Percentiles rank a stretch among this genome's conserved stretches.
These are phyloP conservation scores for Rhizomucor miehei DNA, from an alignment of 371 early-diverging fungal genomes.

Conservation along the genomic window DNA sequence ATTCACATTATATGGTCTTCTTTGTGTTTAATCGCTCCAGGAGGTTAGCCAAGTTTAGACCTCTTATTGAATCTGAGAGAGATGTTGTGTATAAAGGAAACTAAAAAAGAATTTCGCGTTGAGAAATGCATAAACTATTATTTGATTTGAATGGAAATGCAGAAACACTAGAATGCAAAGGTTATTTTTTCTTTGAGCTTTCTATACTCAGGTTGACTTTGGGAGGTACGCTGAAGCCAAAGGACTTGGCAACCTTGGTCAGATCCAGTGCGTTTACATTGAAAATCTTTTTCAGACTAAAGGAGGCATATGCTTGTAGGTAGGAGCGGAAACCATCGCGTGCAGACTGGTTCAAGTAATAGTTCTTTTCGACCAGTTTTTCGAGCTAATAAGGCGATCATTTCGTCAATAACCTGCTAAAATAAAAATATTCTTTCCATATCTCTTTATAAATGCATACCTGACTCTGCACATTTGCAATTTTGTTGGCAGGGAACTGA, in stretches of 20 bases:
- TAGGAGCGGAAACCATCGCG: constrained; percentile 96
- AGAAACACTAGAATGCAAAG: too few species aligned
- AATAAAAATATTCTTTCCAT: neutral
- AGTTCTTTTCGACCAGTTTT: constrained; percentile 95
- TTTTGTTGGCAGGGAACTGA: constrained; percentile 92
- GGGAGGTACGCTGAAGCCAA: constrained; percentile 96
- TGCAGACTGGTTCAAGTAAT: constrained; percentile 98
- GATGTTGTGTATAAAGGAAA: too few species aligned
- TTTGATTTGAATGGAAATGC: too few species aligned
- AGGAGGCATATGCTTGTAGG: constrained; percentile 96
- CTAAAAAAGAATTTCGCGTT: too few species aligned
- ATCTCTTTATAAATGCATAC: constrained; percentile 13
- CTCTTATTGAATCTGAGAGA: too few species aligned
- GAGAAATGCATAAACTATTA: too few species aligned
- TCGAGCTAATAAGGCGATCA: constrained; percentile 88
- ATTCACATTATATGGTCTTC: too few species aligned
- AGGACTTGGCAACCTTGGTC: constrained; percentile 89
- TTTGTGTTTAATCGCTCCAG: too few species aligned
- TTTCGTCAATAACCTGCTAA: neutral
- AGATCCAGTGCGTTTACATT: constrained; percentile 92
- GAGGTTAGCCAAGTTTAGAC: too few species aligned
- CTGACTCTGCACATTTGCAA: constrained; percentile 91
- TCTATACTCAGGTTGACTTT: constrained; percentile 85
- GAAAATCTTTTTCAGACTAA: constrained; percentile 94
- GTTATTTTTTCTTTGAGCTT: constrained; percentile 6